Percentiles rank a stretch among this genome's conserved stretches.
These are phyloP conservation scores for Cytidiella melzeri DNA, from an alignment of 768 basidiomycete species.

Conservation along the genomic window DNA sequence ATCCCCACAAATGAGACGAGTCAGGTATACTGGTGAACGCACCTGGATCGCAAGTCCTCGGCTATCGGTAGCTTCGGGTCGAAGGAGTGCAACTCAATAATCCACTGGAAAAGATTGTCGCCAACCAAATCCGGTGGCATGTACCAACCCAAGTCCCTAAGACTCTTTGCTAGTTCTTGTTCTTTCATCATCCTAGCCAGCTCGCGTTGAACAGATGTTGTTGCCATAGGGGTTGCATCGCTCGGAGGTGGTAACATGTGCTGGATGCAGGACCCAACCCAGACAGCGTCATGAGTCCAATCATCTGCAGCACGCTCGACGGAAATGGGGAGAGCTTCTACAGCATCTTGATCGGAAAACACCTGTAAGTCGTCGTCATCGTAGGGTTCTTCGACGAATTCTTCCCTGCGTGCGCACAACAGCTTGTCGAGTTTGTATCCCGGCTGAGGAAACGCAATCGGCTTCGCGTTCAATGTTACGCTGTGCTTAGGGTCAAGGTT, in stretches of 20 bases:
- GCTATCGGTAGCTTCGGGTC: constrained; percentile 55
- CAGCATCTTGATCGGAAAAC: constrained; percentile 26
- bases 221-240: constrained; percentile 47
- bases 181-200: constrained; percentile 55
- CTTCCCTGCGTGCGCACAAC: constrained; percentile 33
- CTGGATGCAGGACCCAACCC: constrained; percentile 38
- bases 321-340: no score
- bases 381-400: constrained; percentile 36
- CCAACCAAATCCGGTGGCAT: constrained; percentile 59
- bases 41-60: constrained; percentile 49
- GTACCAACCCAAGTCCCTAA: constrained; percentile 64
- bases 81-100: constrained; percentile 69
- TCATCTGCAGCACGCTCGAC: constrained; percentile 27
- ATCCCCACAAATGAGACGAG: neutral
- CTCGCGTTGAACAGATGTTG: constrained; percentile 56
- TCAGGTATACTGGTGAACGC: constrained; percentile 13
- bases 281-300: constrained; percentile 49
- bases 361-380: constrained; percentile 47
- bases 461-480: constrained; percentile 28
- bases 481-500: constrained; percentile 43
- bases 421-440: constrained; percentile 46
- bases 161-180: constrained; percentile 41
- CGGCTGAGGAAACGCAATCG: constrained; percentile 52
- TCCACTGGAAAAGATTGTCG: constrained; percentile 68
- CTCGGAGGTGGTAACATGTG: constrained; percentile 55